These are phyloP conservation scores for Aspergillus cejpii DNA, from an alignment of 2,329 filamentous ascomycete species.

Conservation along the genomic window DNA sequence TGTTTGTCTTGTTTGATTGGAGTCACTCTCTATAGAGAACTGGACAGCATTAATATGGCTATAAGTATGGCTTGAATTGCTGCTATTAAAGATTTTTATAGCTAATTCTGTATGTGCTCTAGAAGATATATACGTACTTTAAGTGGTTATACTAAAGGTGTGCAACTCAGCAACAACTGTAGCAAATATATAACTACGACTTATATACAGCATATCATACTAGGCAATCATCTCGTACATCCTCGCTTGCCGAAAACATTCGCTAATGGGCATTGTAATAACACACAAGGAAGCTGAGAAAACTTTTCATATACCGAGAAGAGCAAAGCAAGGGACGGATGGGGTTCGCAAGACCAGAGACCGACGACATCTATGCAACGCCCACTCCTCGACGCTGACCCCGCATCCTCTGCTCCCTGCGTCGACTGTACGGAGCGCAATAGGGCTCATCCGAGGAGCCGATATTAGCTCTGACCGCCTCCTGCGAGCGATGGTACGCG, in stretches of 20 bases:
- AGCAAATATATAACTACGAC: too few relatives aligned
- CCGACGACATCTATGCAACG: slow-evolving; percentile 20
- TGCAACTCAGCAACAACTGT: too few relatives aligned
- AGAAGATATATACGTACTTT: too few relatives aligned
- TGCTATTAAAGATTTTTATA: too few relatives aligned
- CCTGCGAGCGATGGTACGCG: slow-evolving; percentile 34
- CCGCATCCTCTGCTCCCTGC: slow-evolving; percentile 36
- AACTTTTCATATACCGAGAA: too few relatives aligned
- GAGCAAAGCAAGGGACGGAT: too few relatives aligned
- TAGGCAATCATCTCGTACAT: neutral
- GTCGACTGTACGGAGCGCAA: slow-evolving; percentile 35
- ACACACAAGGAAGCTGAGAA: neutral
- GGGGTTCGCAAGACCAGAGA: neutral
- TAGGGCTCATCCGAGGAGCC: slow-evolving; percentile 38
- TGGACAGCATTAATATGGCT: too few relatives aligned
- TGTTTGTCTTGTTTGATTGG: slow-evolving; percentile 21
- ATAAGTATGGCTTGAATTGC: too few relatives aligned
- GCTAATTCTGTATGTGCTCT: too few relatives aligned
- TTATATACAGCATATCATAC: neutral
- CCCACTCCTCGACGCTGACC: slow-evolving; percentile 30
- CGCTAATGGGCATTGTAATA: neutral
- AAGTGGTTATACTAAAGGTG: too few relatives aligned
- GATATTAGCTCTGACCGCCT: slow-evolving; percentile 31
- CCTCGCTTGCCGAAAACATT: neutral
- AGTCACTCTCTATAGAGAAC: slow-evolving; percentile 1